Percentiles rank a stretch among this genome's conserved stretches.
phyloP scores from a whole-genome alignment of 768 basidiomycete genomes.

The Mycena vitilis region DNA sequence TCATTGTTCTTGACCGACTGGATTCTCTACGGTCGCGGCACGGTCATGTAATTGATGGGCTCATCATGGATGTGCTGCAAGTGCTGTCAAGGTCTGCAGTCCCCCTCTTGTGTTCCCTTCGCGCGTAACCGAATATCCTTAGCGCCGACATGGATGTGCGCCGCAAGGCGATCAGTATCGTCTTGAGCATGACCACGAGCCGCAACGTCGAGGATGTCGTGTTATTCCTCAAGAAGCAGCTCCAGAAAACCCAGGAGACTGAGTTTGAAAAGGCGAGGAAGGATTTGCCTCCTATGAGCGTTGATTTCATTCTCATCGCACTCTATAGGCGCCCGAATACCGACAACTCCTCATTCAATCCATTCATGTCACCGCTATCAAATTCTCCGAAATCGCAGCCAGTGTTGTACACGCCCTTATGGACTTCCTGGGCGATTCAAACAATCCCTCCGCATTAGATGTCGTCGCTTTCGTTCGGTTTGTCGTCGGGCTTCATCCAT shows the following conservation, averaged over 20 bases:
- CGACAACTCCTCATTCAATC: slow-evolving; percentile 96
- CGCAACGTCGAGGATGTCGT: slow-evolving; percentile 98
- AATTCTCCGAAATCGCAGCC: slow-evolving; percentile 96
- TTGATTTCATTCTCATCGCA: not conserved
- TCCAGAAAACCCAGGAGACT: slow-evolving; percentile 91
- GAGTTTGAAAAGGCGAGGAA: slow-evolving; percentile 87
- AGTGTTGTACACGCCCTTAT: slow-evolving; percentile 94
- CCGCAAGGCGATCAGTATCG: slow-evolving; percentile 89
- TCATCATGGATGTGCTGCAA: slow-evolving; percentile 97
- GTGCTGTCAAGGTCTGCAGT: slow-evolving; percentile 78
- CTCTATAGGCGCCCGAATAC: slow-evolving; percentile 86
- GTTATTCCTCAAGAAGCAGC: slow-evolving; percentile 95
- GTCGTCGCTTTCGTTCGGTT: slow-evolving; percentile 81
- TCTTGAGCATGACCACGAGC: slow-evolving; percentile 92
- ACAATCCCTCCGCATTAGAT: slow-evolving; percentile 94
- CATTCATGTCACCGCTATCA: slow-evolving; percentile 96
- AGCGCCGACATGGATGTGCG: slow-evolving; percentile 98
- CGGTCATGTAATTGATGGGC: slow-evolving; percentile 87
- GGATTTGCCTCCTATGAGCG: not conserved
- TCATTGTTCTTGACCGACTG: slow-evolving; percentile 94
- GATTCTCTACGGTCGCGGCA: slow-evolving; percentile 86
- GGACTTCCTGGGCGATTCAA: slow-evolving; percentile 95
- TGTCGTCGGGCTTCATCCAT: slow-evolving; percentile 17
- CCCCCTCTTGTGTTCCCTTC: not conserved
- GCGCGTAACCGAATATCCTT: slow-evolving; percentile 12